Percentiles rank a stretch among this genome's conserved stretches.
These are phyloP conservation scores for Phaseolus lunatus DNA, from an alignment of 306 rosid species.

Conservation along the genomic window DNA sequence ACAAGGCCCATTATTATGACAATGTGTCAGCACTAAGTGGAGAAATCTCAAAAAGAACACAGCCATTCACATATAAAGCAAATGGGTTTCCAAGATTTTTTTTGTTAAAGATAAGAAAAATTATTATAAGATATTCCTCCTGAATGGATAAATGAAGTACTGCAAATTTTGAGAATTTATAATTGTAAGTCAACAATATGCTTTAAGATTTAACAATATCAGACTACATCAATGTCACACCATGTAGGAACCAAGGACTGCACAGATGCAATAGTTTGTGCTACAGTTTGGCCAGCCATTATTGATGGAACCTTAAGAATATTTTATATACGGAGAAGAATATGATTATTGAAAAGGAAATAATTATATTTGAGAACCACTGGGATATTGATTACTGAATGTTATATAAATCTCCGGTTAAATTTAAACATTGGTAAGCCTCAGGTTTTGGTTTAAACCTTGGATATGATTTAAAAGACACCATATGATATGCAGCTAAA, in stretches of 20 bases:
- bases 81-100: constrained; percentile 3
- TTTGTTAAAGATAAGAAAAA: neutral
- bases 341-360: neutral
- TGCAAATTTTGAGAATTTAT: neutral
- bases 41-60: constrained; percentile 16
- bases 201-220: constrained; percentile 11
- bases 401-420: constrained; percentile 26
- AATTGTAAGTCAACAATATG: constrained; percentile 3
- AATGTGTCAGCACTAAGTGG: neutral
- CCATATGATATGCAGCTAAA: constrained; percentile 8
- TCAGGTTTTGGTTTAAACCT: constrained; percentile 8
- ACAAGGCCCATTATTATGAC: constrained; percentile 2
- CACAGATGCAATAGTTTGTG: neutral
- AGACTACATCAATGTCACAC: constrained; percentile 26
- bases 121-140: constrained; percentile 19
- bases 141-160: constrained; percentile 17
- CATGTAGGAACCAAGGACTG: neutral
- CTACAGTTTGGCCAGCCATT: neutral
- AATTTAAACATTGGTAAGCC: constrained; percentile 8
- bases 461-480: constrained; percentile 14
- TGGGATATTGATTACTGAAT: neutral
- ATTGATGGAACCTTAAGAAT: constrained; percentile 11
- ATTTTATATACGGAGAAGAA: neutral
- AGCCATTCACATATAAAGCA: neutral
- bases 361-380: neutral